phyloP scores from a whole-genome alignment of 2,329 filamentous ascomycete genomes.

The Fusarium compactum region DNA sequence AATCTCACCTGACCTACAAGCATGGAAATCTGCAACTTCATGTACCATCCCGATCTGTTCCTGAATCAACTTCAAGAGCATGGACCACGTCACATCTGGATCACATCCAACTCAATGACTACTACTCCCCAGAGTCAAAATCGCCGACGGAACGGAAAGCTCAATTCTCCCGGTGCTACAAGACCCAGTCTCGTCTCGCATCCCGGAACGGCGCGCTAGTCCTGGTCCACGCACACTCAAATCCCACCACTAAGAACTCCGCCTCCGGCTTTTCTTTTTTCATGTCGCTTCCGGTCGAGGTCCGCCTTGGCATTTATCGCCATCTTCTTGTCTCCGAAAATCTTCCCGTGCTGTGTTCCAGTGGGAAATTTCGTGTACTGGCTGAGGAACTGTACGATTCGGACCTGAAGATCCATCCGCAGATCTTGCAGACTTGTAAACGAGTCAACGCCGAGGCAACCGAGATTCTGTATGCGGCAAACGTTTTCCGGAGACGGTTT shows the following conservation, averaged over 20 bases:
- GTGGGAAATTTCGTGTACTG: constrained; percentile 10
- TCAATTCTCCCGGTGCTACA: neutral
- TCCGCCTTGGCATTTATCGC: constrained; percentile 27
- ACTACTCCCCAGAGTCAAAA: neutral
- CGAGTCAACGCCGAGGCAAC: constrained; percentile 21
- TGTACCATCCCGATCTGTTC: neutral
- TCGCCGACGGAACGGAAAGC: neutral
- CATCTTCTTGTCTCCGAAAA: constrained; percentile 8
- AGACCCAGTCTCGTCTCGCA: neutral
- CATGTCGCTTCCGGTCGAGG: constrained; percentile 12
- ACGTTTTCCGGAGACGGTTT: constrained; percentile 7
- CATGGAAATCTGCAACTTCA: neutral
- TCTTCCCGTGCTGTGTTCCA: neutral
- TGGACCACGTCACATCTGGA: constrained; percentile 20
- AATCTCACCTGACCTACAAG: constrained; percentile 1
- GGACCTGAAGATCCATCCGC: neutral
- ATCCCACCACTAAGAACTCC: neutral
- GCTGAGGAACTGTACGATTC: neutral
- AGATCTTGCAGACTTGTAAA: constrained; percentile 18
- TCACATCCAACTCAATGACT: neutral
- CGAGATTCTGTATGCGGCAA: constrained; percentile 16
- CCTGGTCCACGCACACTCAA: neutral
- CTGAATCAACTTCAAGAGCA: neutral
- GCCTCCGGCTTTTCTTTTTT: neutral
- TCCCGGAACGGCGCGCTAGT: neutral